Evolutionary conservation across 129 eudicot species (phyloP), one percentile per base, ranked within the genome.

Genomic region (Calendula officinalis): DNA sequence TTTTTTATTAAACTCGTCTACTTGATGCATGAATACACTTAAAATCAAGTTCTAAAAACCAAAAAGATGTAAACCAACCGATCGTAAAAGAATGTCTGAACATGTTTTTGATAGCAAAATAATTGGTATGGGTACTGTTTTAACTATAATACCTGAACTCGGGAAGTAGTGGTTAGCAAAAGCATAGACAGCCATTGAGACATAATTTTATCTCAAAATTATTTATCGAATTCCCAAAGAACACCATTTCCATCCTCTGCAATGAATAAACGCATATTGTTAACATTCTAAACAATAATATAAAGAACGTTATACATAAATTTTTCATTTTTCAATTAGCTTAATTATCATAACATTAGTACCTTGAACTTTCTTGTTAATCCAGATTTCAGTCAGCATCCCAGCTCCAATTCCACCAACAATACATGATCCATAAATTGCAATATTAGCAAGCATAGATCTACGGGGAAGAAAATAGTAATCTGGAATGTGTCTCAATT

Each of bases 351-450:
- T n/a, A 41, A 48, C 30, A 37, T 36, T 40, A 33, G 37, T 82
- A 91, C 98, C 98, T 87, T 87, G 80, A 64, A 84, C 77, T 66
- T 87, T 87, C 83, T 91, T 91, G 71, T 91, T 82, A 54, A 91
- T 84, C 98, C 96, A 84, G 58, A 84, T 69, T 75, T 91, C 95
- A 13, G 83, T 67, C 36, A 91, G 74, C 98, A 91, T 91, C 57
- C 98, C 98, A 12, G 96, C 96, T 53, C 96, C 98, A 68, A 91
- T 67, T 14, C 98, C 96, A 57, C 78, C 98, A 70, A 70, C 90
- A 76, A 87, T 84, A 66, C 81, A 91, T 0, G 96, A 69, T 14
- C 98, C 96, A 65, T 82, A 91, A 64, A 82, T 84, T 2, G 86
- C 84, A 76, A 91, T 63, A 42, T 83, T 78, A 36, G 83, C 82